A percentile compares a stretch with the other conserved stretches of the same genome.
These are phyloP conservation scores for Stagonosporopsis rhizophila DNA, from an alignment of 2,329 filamentous ascomycete species.

Conservation along the genomic window DNA sequence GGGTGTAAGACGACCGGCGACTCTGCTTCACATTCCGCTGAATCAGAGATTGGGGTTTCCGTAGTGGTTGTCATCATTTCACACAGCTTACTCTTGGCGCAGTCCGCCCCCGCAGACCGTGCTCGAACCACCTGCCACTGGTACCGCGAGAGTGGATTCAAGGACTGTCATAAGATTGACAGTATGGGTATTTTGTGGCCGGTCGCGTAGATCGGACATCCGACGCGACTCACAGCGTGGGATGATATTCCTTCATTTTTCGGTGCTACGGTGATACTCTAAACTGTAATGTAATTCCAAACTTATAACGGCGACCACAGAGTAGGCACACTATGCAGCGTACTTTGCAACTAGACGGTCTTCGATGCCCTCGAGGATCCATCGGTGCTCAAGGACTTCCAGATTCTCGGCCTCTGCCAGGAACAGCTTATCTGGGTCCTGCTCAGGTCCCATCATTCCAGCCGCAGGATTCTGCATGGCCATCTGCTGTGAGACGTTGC, in stretches of 20 bases:
- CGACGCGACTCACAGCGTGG: conserved; percentile 25
- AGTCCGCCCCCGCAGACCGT: conserved; percentile 21
- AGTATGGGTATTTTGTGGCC: conserved; percentile 31
- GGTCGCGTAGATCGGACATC: conserved; percentile 29
- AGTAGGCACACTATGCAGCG: conserved; percentile 29
- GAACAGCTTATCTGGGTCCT: conserved; percentile 96
- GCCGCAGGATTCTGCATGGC: conserved; percentile 74
- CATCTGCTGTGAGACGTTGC: conserved; percentile 88
- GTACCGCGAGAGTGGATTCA: conserved; percentile 32
- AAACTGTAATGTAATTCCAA: conserved; percentile 2
- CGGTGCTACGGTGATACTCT: conserved; percentile 1
- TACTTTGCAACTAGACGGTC: conserved; percentile 72
- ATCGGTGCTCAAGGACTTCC: conserved; percentile 92
- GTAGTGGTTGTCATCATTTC: conserved; percentile 14
- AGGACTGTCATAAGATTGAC: conserved; percentile 35
- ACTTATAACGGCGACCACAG: conserved; percentile 10
- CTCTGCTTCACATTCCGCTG: conserved; percentile 28
- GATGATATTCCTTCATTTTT: conserved; percentile 25
- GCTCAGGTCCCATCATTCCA: conserved; percentile 87
- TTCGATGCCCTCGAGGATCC: conserved; percentile 87
- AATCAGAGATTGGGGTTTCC: conserved; percentile 20
- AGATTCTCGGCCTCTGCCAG: conserved; percentile 91
- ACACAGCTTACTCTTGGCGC: conserved; percentile 20
- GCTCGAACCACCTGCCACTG: conserved; percentile 27
- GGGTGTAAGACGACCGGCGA: conserved; percentile 25